These are phyloP conservation scores for Dendrothele bispora DNA, from an alignment of 768 basidiomycete species.

Conservation along the genomic window DNA sequence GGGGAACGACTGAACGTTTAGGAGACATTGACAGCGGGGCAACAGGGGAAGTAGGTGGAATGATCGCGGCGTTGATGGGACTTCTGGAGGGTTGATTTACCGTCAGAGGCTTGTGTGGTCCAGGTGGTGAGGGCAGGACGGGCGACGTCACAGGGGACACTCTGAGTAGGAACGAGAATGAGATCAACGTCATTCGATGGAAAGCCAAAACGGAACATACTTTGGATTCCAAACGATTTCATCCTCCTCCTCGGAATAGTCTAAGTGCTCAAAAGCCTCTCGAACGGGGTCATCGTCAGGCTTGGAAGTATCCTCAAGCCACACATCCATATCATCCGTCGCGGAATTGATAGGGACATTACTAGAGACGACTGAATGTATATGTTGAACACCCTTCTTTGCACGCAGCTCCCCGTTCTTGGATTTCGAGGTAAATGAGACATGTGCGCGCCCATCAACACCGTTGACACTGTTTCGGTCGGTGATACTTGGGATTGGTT, in stretches of 20 bases:
- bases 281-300: slow-evolving; percentile 85
- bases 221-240: slow-evolving; percentile 78
- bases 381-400: slow-evolving; percentile 5
- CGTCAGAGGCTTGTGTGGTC: no score
- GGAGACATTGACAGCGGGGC: background rate
- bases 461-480: slow-evolving; percentile 21
- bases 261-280: slow-evolving; percentile 57
- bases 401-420: no score
- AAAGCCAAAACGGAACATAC: slow-evolving; percentile 27
- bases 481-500: background rate
- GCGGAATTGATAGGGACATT: slow-evolving; percentile 21
- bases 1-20: background rate
- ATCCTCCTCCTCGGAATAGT: slow-evolving; percentile 70
- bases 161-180: background rate
- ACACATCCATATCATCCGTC: slow-evolving; percentile 66
- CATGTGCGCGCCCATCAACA: slow-evolving; percentile 9
- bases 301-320: slow-evolving; percentile 65
- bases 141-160: slow-evolving; percentile 1
- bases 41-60: background rate
- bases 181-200: background rate
- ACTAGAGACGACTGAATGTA: background rate
- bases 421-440: no score
- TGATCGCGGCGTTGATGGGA: background rate
- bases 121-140: background rate
- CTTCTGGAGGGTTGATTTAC: background rate